Percentiles rank a stretch among this genome's conserved stretches.
Evolutionary conservation across 768 basidiomycete genomes (phyloP).

Genomic region (Lactarius trivialis): DNA sequence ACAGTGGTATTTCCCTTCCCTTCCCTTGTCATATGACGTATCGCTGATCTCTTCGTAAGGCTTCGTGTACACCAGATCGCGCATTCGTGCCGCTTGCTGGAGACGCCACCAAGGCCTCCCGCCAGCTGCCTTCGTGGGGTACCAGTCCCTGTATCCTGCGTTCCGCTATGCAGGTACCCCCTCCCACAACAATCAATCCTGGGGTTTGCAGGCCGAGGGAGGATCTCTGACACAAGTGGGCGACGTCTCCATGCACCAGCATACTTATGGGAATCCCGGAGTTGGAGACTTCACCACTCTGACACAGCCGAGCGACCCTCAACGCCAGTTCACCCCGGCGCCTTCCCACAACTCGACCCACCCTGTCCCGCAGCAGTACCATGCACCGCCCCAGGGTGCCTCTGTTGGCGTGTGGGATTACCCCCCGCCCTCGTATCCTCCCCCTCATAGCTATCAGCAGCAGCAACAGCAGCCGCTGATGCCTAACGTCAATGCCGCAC

Average conservation of each 20-base stretch:
- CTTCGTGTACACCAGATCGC: not conserved
- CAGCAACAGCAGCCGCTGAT: not conserved
- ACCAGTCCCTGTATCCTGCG: not conserved
- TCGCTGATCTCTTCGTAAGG: not conserved
- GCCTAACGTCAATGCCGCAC: not conserved
- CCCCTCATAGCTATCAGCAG: not conserved
- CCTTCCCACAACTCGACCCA: not conserved
- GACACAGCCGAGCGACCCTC: not conserved
- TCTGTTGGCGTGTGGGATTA: not conserved
- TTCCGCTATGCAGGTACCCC: not conserved
- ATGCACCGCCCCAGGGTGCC: not conserved
- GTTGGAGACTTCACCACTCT: not conserved
- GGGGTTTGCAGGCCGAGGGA: not conserved
- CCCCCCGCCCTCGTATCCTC: conserved; percentile 3
- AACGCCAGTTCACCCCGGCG: not conserved
- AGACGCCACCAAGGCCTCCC: not conserved
- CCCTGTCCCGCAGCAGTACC: not conserved
- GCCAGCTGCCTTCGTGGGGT: not conserved
- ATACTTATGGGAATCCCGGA: not conserved
- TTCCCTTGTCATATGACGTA: not conserved
- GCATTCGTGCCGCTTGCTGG: not conserved
- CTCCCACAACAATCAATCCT: not conserved
- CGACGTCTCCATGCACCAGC: not conserved
- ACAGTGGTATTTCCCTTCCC: not conserved
- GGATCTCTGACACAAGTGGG: not conserved